Percentiles rank a stretch among this genome's conserved stretches.
These are phyloP conservation scores for Dioszegia aurantiaca DNA, from an alignment of 768 basidiomycete genomes.

Conservation along the genomic window DNA sequence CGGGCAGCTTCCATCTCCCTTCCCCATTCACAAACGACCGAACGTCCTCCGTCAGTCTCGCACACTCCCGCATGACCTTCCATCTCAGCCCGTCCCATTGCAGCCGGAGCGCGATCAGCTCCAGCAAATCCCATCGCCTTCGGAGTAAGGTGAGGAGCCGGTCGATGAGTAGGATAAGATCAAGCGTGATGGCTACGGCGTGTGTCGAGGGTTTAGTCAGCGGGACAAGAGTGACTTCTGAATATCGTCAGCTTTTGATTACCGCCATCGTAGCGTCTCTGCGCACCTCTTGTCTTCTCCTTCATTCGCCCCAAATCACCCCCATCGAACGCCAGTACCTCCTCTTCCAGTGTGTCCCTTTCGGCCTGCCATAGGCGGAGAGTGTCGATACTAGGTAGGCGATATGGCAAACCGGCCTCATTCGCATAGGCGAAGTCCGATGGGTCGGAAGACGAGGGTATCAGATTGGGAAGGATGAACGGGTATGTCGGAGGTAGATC, in stretches of 20 bases:
- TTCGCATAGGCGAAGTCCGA: not conserved
- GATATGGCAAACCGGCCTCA: slow-evolving; percentile 4
- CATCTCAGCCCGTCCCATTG: slow-evolving; percentile 36
- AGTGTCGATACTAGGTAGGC: slow-evolving; percentile 15
- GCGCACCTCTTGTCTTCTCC: slow-evolving; percentile 39
- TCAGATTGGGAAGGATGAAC: slow-evolving; percentile 27
- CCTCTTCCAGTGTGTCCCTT: slow-evolving; percentile 35
- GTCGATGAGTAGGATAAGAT: slow-evolving; percentile 33
- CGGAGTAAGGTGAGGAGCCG: slow-evolving; percentile 26
- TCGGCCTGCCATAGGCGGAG: slow-evolving; percentile 32
- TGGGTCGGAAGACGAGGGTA: not conserved
- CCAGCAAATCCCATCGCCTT: slow-evolving; percentile 25
- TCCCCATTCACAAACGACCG: slow-evolving; percentile 18
- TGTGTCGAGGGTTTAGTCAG: slow-evolving; percentile 43
- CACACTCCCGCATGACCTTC: slow-evolving; percentile 25
- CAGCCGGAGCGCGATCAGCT: slow-evolving; percentile 22
- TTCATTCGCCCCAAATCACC: slow-evolving; percentile 45
- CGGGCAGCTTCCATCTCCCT: not conserved
- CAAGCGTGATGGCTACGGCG: slow-evolving; percentile 40
- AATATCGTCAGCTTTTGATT: slow-evolving; percentile 9
- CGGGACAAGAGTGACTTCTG: slow-evolving; percentile 38
- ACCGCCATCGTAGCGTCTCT: not conserved
- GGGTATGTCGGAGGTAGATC: slow-evolving; percentile 32
- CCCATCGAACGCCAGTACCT: slow-evolving; percentile 41
- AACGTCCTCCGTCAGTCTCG: slow-evolving; percentile 21